These are phyloP conservation scores for Fereydounia khargensis DNA, from an alignment of 1,284 basidiomycete species.

Conservation along the genomic window DNA sequence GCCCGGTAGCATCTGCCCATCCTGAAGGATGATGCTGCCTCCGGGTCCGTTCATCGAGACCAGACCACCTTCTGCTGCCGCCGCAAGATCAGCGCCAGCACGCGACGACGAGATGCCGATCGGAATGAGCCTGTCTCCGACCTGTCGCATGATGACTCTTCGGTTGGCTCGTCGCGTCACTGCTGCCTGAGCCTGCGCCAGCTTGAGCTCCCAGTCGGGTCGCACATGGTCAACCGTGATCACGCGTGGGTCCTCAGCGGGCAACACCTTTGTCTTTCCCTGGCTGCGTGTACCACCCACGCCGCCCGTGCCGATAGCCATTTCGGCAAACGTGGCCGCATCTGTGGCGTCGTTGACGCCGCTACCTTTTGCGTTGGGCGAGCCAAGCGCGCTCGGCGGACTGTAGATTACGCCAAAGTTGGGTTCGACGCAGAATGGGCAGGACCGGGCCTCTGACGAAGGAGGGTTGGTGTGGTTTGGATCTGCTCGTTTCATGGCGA, in stretches of 20 bases:
- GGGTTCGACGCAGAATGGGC: constrained; percentile 93
- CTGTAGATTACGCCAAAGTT: constrained; percentile 93
- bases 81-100: constrained; percentile 59
- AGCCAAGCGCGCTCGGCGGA: constrained; percentile 66
- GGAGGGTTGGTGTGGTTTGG: constrained; percentile 60
- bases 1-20: constrained; percentile 37
- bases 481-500: constrained; percentile 95
- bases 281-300: constrained; percentile 3
- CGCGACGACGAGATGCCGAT: constrained; percentile 75
- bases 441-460: constrained; percentile 66
- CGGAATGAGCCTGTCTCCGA: constrained; percentile 92
- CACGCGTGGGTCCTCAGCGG: constrained; percentile 38
- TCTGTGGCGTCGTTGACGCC: constrained; percentile 25
- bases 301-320: constrained; percentile 37
- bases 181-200: constrained; percentile 41
- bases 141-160: constrained; percentile 96
- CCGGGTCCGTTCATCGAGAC: constrained; percentile 47
- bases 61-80: constrained; percentile 32
- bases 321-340: constrained; percentile 36
- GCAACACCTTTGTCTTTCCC: constrained; percentile 33
- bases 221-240: constrained; percentile 51
- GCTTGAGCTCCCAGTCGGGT: constrained; percentile 50
- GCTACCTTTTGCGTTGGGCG: constrained; percentile 5
- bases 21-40: constrained; percentile 52
- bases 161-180: constrained; percentile 68